Conservation (phyloP, 2,329 filamentous ascomycete genomes). For the Cryphonectria nitschkei region DNA sequence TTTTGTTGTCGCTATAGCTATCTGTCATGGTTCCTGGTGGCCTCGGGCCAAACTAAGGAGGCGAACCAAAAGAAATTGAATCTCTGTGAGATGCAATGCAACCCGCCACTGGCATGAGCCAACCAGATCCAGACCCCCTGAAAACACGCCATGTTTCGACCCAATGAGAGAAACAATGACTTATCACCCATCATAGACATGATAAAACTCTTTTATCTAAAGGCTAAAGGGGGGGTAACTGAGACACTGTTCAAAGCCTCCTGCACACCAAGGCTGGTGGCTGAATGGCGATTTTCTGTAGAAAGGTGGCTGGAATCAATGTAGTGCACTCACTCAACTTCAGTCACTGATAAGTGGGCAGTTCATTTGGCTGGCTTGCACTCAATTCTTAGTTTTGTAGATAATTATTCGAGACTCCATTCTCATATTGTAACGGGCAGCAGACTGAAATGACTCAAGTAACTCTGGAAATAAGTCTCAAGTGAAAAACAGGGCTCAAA, state of each 20-base stretch:
- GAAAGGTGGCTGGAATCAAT: neutral
- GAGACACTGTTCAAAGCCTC: neutral
- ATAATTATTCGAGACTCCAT: neutral
- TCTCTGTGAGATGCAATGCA: constrained; percentile 7
- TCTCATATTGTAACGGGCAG: neutral
- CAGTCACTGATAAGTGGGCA: neutral
- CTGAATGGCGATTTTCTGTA: neutral
- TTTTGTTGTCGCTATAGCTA: neutral
- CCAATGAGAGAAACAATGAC: neutral
- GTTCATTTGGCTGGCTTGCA: neutral
- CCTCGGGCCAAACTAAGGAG: neutral
- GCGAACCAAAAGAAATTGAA: neutral
- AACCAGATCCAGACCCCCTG: neutral
- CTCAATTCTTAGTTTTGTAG: neutral
- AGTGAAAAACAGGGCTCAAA: neutral
- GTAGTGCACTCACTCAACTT: neutral
- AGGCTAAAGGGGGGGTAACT: neutral
- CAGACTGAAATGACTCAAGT: neutral
- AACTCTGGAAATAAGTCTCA: neutral
- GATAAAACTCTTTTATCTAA: too few relatives aligned
- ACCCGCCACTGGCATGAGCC: neutral
- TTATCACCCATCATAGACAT: neutral
- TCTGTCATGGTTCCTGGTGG: neutral
- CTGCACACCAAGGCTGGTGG: neutral
- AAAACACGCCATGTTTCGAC: neutral